Evolutionary conservation across 2,329 filamentous ascomycete species (phyloP), one percentile per base, ranked within the genome.

Genomic region (Kalmusia sp.): DNA sequence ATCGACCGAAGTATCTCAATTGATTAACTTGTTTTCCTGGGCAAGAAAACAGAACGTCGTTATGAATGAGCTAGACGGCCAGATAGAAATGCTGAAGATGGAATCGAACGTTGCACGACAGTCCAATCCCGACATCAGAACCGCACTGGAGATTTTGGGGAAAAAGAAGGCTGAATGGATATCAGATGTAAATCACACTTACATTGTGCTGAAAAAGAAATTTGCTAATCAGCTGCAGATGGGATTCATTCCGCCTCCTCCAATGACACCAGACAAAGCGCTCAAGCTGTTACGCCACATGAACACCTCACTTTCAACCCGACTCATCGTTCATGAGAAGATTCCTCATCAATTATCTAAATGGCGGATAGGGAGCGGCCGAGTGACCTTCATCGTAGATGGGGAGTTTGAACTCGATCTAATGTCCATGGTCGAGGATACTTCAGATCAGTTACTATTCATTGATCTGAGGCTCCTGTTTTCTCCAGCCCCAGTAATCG

Each of bases 351-450:
- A 89, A 49, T 91, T 98, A 70, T 84, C 83, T 63, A 82, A 90
- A 55, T 98, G 92, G 76, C 83, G 81, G 4, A 90, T 99, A 55
- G 83, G 84, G 47, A 90, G 91, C 46, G 95, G 96, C n/a, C 87
- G 93, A 43, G 93, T 90, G 6, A 98, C 92, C 0, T 99, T 99
- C 72, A 84, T 80, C 40, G 90, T 98, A 1, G 79, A 85, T 2
- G 85, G 85, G 48, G 93, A 98, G 72, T 97, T 97, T 65, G 93
- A 98, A 72, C 85, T 98, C 17, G 95, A 98, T 70, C 83, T 99
- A 46, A 93, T 92, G 1, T 90, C 98, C 58, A 91, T 90, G 15
- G 89, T 93, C 62, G 93, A 98, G 68, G 89, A 95, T 60, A 85
- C 87, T 15, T 81, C 87, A 27, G 89, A 90, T 49, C 93, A 96